phyloP scores from a whole-genome alignment of 331 rosid species.

The Pyracantha coccinea region DNA sequence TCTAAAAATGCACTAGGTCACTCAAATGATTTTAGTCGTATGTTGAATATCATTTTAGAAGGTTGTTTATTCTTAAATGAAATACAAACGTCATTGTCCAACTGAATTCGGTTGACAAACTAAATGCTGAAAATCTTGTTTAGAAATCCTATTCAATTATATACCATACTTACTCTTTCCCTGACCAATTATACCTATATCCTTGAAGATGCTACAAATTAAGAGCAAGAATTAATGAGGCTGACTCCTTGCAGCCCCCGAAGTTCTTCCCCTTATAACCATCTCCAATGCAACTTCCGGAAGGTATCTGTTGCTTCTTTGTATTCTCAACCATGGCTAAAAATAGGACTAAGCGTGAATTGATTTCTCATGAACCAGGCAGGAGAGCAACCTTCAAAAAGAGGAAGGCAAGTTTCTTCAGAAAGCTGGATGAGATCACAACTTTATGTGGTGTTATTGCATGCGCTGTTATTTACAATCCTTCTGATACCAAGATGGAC shows the following conservation, averaged over 20 bases:
- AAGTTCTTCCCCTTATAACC: background rate
- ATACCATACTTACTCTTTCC: background rate
- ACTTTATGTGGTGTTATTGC: slow-evolving; percentile 6
- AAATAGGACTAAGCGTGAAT: slow-evolving; percentile 1
- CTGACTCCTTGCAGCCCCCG: background rate
- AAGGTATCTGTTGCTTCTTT: background rate
- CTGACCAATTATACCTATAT: background rate
- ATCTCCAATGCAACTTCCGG: background rate
- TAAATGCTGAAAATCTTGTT: background rate
- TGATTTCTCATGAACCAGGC: background rate
- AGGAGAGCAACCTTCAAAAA: slow-evolving; percentile 8
- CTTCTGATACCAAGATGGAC: background rate
- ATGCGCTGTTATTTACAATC: background rate
- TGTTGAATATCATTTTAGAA: background rate
- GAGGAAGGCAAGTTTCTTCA: background rate
- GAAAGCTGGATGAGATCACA: slow-evolving; percentile 7
- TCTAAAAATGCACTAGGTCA: background rate
- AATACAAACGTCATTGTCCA: background rate
- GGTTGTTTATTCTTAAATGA: background rate
- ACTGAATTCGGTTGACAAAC: background rate
- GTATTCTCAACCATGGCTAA: background rate
- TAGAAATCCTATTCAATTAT: background rate
- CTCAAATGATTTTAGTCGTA: background rate
- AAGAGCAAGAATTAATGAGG: background rate
- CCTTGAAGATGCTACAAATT: background rate